Conservation (phyloP, 495 filamentous ascomycete species). For the Penicillium alfredii region DNA sequence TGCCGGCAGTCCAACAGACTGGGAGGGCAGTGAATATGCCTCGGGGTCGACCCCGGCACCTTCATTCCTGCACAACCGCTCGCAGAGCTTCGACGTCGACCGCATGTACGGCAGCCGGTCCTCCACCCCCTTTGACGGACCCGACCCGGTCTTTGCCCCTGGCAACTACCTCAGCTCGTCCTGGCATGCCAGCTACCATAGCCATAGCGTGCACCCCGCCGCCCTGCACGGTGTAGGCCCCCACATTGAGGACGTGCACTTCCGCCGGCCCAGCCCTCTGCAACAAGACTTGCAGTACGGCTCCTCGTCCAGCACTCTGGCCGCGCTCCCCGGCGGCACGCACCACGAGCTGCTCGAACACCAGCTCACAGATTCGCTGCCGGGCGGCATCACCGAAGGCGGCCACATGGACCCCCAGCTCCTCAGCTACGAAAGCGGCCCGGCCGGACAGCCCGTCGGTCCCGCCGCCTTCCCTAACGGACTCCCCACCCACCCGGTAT, state of each 20-base stretch:
- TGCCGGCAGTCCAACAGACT: conserved; percentile 21
- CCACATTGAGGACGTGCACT: conserved; percentile 26
- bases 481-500: conserved; percentile 7
- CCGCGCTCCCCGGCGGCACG: conserved; percentile 48
- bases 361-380: conserved; percentile 16
- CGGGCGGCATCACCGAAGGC: conserved; percentile 10
- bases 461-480: background rate
- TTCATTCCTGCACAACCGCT: conserved; percentile 15
- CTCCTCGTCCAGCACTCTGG: conserved; percentile 28
- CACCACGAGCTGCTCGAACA: conserved; percentile 50
- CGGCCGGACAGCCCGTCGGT: conserved; percentile 1
- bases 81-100: conserved; percentile 25
- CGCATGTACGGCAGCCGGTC: conserved; percentile 27
- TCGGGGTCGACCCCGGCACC: conserved; percentile 21
- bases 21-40: conserved; percentile 28
- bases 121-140: conserved; percentile 30
- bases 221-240: conserved; percentile 20
- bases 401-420: conserved; percentile 45
- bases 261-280: conserved; percentile 20
- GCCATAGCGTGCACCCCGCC: conserved; percentile 34
- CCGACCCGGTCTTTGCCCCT: conserved; percentile 20
- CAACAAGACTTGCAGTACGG: conserved; percentile 28
- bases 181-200: conserved; percentile 49
- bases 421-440: conserved; percentile 23
- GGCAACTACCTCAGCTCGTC: conserved; percentile 24